Evolutionary conservation across 345 rosid genomes (phyloP), one percentile per base, ranked within the genome.

Genomic region (Psidium friedrichsthalianum): DNA sequence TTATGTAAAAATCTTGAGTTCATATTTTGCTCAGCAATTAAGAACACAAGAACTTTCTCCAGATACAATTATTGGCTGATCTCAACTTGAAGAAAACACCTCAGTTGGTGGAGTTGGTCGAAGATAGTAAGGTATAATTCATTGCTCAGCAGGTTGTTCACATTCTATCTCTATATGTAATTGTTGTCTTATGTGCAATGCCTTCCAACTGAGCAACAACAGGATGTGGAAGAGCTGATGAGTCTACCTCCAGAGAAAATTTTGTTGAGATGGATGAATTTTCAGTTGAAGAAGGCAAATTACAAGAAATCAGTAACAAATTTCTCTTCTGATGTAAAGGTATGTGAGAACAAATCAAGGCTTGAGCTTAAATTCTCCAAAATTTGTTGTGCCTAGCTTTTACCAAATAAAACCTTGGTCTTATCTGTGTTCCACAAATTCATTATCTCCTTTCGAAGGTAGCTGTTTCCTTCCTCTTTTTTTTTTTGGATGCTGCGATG

Each of bases 171-270:
- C 47, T 69, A 9, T 69, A 36, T 18, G 16, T 69, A 36, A 32
- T 36, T 18, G 47, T 36, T 36, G 80, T 21, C 47, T 69, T 69
- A 51, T 85, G 13, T 84, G 51, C 49, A 84, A 27, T 54, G 58
- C 55, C 76, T 51, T 55, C 59, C 84, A 64, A 53, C 27, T 56
- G 42, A 84, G 83, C 47, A 86, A 86, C 57, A 88, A 86, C 91
- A 97, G 99, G 99, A 97, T 87, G 95, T 94, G 87, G 99, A 97
- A 92, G 99, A 97, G 93, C 90, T 97, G 90, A 93, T 97, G 98
- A 97, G 96, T 88, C 93, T 96, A 91, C 96, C 99, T 57, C 99
- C 99, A 20, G 99, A 97, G 90, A 97, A 97, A 90, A 97, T 97
- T 87, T 90, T 97, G 82, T 82, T 97, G 88, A 93, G 98, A 84